phyloP scores from a whole-genome alignment of 495 filamentous ascomycete genomes.

The Lepidopterella palustris region DNA sequence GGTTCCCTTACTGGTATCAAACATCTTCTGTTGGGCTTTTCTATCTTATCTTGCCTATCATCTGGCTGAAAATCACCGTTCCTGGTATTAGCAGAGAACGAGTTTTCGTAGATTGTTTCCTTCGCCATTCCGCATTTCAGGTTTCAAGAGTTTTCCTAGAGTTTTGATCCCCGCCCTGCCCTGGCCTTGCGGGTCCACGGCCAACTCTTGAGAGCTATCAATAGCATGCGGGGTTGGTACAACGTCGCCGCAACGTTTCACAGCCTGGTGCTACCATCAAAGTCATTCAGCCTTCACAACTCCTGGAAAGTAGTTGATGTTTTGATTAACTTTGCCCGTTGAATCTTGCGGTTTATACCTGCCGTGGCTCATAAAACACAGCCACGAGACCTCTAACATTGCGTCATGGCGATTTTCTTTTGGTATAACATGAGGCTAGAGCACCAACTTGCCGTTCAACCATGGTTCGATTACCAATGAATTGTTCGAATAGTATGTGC shows the following conservation, averaged over 20 bases:
- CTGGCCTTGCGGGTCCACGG: not conserved
- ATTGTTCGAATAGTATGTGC: not conserved
- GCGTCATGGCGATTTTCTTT: not conserved
- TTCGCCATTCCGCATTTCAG: not conserved
- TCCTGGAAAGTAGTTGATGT: not conserved
- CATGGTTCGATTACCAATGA: not conserved
- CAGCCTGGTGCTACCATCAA: not conserved
- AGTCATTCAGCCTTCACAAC: not conserved
- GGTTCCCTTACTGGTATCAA: too few species aligned
- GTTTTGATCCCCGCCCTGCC: not conserved
- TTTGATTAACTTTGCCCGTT: not conserved
- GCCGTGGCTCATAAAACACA: not conserved
- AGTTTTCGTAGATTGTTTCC: not conserved
- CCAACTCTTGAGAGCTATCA: not conserved
- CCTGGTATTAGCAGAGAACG: too few species aligned
- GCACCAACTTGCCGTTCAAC: not conserved
- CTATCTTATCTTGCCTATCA: too few species aligned
- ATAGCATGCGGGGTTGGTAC: not conserved
- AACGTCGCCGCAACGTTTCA: not conserved
- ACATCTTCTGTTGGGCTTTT: too few species aligned
- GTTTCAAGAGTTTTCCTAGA: not conserved
- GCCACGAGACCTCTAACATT: not conserved
- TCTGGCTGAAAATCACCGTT: too few species aligned
- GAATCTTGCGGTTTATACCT: not conserved
- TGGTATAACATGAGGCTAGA: not conserved